Evolutionary conservation across 2,329 filamentous ascomycete genomes (phyloP), one percentile per base, ranked within the genome.

Genomic region (Fusarium hostae): DNA sequence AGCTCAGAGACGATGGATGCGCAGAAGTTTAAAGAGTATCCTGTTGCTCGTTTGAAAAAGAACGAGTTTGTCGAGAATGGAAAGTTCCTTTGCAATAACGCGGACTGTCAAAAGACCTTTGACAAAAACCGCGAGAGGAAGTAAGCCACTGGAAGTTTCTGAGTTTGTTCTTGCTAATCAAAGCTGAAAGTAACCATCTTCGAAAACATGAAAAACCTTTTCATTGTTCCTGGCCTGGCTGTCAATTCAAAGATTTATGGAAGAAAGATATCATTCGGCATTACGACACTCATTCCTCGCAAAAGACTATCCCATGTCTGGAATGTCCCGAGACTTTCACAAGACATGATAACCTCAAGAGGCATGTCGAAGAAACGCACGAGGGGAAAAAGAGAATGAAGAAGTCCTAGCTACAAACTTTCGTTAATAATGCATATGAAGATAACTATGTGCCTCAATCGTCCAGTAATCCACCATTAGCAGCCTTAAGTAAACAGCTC

Each of bases 191-290:
- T 2, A 75, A 70, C 26, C 73, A 75, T 55, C 63, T 75, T 60
- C 62, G 73, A 24, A 58, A 39, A 10, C 72, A 75, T 40, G 39
- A 34, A 11, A 70, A 63, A n/a, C 73, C 73, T 37, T 68, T 73
- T 24, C 24, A 47, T 18, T 75, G 73, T 56, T 54, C 57, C 13
- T 59, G 48, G 52, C 16, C 35, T 7, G 41, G 52, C 1, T 75
- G 72, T 20, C 16, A 5, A 1, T 13, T 51, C 18, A 65, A 26
- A n/a, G 54, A 40, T 59, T 55, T 57, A 15, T 40, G 37, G 24
- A 57, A 51, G 43, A 70, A 48, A 39, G 72, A 73, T 32, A 73
- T 75, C 59, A 44, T 34, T 13, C 59, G 59, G 7, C 72, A 75
- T 13, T 45, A 47, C n/a, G 26, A 43, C 8, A 58, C 45, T 9